phyloP scores from a whole-genome alignment of 768 basidiomycete genomes.

The Lentinula raphanica region DNA sequence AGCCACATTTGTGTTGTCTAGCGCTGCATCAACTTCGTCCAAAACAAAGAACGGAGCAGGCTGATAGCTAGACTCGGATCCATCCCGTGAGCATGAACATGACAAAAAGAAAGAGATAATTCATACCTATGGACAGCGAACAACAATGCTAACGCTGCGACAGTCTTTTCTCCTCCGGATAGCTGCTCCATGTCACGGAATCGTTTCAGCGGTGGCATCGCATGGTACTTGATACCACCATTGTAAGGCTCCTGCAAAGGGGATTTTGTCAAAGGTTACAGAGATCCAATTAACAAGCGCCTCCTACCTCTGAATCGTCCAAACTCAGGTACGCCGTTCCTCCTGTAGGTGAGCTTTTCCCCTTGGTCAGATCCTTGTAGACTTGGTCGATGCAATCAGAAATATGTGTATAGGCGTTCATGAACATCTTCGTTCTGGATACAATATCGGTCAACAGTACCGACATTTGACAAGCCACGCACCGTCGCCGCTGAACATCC shows the following conservation, averaged over 20 bases:
- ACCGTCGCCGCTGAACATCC: slow-evolving; percentile 81
- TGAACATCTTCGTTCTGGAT: slow-evolving; percentile 75
- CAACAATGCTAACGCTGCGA: slow-evolving; percentile 91
- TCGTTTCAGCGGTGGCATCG: slow-evolving; percentile 99
- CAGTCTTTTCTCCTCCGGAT: slow-evolving; percentile 97
- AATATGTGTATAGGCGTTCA: slow-evolving; percentile 94
- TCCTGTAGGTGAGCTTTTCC: slow-evolving; percentile 88
- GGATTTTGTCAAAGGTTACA: neutral
- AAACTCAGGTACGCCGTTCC: slow-evolving; percentile 95
- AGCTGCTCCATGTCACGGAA: slow-evolving; percentile 99
- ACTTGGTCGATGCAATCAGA: slow-evolving; percentile 92
- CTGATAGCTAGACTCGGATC: slow-evolving; percentile 75
- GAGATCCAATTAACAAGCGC: neutral
- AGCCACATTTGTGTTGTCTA: slow-evolving; percentile 98
- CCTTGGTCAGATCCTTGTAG: slow-evolving; percentile 97
- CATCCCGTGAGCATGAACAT: neutral
- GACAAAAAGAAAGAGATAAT: neutral
- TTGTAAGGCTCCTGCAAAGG: slow-evolving; percentile 67
- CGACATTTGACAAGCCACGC: neutral
- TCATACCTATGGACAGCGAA: slow-evolving; percentile 92
- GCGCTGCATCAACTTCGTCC: slow-evolving; percentile 97
- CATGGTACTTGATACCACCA: slow-evolving; percentile 95
- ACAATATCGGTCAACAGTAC: neutral
- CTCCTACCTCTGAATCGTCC: slow-evolving; percentile 86
- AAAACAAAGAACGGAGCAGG: slow-evolving; percentile 97